Base-by-base conservation (phyloP, 2,329 filamentous ascomycete genomes). In the Dactylellina drechsleri region DNA sequence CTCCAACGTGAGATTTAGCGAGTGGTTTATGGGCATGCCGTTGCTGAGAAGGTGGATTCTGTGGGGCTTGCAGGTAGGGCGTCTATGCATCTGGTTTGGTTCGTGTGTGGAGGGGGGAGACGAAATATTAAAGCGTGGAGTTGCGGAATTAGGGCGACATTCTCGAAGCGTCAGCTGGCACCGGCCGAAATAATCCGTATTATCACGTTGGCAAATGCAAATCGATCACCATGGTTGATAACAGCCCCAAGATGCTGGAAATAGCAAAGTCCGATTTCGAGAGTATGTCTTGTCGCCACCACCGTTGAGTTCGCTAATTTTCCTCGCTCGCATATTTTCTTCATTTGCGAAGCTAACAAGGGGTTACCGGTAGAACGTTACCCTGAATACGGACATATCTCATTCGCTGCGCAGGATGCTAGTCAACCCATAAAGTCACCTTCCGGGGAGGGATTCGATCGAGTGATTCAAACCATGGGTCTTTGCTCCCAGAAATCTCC, bases 21-120 rank as follows among this genome's bases (percentile, higher is more conserved):
- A 79, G 54, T 77, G 77, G 31, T 78, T 76, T 60, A 79, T 79
- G 77, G 79, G 79, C 5, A 77, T 79, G 72, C 70, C 77, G n/a
- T 53, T 79, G 26, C 50, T 79, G n/a, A 77, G 79, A 31, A 77
- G 78, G 54, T 76, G 73, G 47, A 68, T 79, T 53, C 76, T 76
- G 10, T 77, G 76, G 50, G 76, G 77, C 28, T 70, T 78, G 18
- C 45, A 77, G 68, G 78, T 79, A 31, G 73, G 73, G 41, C 57
- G 56, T 59, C 31, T 47, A 12, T 28, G 40, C n/a, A 23, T 67
- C n/a, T 36, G 23, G 15, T 45, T 47, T 47, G 40, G 31, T 53
- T 10, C 15, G 23, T 31, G 23, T 16, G 13, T 26, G 15, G 40
- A 50, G 5, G 12, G 36, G 45, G 15, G 23, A 16, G 28, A 56